A percentile compares a stretch with the other conserved stretches of the same genome.
Evolutionary conservation across 805 yeast genomes (phyloP).

Genomic region (Limtongozyma cylindracea): DNA sequence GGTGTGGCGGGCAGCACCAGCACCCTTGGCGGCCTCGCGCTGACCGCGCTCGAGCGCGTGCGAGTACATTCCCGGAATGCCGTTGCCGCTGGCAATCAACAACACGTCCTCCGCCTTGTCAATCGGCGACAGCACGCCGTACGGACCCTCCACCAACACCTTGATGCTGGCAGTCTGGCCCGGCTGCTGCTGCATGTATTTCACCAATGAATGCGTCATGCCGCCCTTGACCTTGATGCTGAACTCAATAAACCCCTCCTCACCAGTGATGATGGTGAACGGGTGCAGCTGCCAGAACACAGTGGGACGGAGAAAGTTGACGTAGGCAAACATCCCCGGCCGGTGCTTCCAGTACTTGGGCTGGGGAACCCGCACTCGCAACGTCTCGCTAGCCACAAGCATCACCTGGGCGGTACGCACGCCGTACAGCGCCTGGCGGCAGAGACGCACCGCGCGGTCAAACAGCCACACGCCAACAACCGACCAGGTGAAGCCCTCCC

Average conservation of each 20-base stretch:
- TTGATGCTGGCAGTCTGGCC: constrained; percentile 11
- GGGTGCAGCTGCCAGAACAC: constrained; percentile 49
- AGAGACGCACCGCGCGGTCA: constrained; percentile 22
- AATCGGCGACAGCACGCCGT: too few species aligned
- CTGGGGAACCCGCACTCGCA: constrained; percentile 21
- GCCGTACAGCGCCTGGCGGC: constrained; percentile 33
- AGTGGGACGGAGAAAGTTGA: constrained; percentile 17
- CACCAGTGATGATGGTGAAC: constrained; percentile 24
- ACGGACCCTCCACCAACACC: constrained; percentile 34
- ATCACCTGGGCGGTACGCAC: constrained; percentile 20
- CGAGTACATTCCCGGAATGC: constrained; percentile 29
- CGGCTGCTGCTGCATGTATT: constrained; percentile 6
- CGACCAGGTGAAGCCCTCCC: constrained; percentile 3
- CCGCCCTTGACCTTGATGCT: constrained; percentile 30
- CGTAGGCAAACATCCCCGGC: constrained; percentile 24
- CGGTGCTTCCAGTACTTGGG: too few species aligned
- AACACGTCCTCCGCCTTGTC: too few species aligned
- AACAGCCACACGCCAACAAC: constrained; percentile 3
- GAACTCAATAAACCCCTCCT: too few species aligned
- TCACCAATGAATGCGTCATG: constrained; percentile 17
- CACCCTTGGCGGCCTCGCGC: too few species aligned
- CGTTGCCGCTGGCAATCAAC: constrained; percentile 53
- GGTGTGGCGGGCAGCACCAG: too few species aligned
- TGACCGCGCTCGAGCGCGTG: constrained; percentile 15
- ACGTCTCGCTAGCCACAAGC: constrained; percentile 17